Percentiles rank a stretch among this genome's conserved stretches.
Conservation (phyloP, 768 basidiomycete genomes). For the Holtermannia corniformis region DNA sequence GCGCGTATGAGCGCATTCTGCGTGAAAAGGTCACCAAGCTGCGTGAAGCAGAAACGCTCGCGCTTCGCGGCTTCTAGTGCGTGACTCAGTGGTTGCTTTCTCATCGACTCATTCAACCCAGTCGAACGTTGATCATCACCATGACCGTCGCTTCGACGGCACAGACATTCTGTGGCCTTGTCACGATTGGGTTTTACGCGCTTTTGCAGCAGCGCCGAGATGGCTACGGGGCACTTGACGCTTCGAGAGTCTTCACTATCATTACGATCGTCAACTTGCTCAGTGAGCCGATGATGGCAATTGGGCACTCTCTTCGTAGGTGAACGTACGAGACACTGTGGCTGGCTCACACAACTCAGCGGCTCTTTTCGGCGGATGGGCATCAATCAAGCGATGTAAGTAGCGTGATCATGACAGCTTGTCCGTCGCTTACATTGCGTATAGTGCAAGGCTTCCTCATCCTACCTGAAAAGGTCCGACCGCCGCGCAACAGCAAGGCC, state of each 20-base stretch:
- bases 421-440: background rate
- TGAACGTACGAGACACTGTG: background rate
- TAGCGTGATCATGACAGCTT: background rate
- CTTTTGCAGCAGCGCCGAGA: background rate
- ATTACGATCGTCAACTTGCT: background rate
- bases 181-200: background rate
- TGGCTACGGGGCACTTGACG: background rate
- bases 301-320: background rate
- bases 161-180: background rate
- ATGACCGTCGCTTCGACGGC: background rate
- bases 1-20: background rate
- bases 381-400: background rate
- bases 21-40: background rate
- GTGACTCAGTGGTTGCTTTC: background rate
- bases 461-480: background rate
- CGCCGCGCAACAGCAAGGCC: background rate
- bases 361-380: background rate
- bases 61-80: constrained; percentile 1
- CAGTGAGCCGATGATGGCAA: background rate
- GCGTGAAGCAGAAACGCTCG: background rate
- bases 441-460: background rate
- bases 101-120: no score
- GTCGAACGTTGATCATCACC: background rate
- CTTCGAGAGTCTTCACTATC: background rate
- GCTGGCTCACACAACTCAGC: background rate